phyloP scores from a whole-genome alignment of 2,329 filamentous ascomycete genomes.

The Aureobasidium sp. region DNA sequence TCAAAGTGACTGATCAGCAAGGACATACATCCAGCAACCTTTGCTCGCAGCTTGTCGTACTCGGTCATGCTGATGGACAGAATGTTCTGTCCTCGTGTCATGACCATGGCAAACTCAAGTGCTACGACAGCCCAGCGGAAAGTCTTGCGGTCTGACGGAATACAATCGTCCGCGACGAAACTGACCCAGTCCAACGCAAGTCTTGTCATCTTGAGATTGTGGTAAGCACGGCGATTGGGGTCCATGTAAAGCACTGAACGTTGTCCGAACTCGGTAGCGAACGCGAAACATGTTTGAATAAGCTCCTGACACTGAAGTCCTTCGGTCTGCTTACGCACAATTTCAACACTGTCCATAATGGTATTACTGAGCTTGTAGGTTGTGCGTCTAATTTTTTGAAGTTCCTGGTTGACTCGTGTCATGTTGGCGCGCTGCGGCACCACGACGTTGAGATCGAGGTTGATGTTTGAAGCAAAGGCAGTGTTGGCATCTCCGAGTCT shows the following conservation, averaged over 20 bases:
- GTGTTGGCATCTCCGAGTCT: constrained; percentile 72
- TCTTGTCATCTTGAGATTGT: constrained; percentile 90
- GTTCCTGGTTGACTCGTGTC: constrained; percentile 79
- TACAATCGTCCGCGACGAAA: constrained; percentile 95
- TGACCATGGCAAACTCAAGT: constrained; percentile 93
- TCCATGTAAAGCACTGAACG: constrained; percentile 94
- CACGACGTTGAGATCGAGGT: constrained; percentile 78
- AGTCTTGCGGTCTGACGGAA: constrained; percentile 87
- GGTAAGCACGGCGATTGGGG: constrained; percentile 90
- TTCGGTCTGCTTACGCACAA: constrained; percentile 76
- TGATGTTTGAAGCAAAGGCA: constrained; percentile 72
- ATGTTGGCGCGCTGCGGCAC: constrained; percentile 92
- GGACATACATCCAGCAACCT: constrained; percentile 96
- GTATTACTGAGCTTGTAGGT: constrained; percentile 95
- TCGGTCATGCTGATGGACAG: constrained; percentile 84
- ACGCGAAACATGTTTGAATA: constrained; percentile 95
- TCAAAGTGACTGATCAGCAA: constrained; percentile 97
- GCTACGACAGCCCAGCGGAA: constrained; percentile 97
- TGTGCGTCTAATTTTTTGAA: constrained; percentile 92
- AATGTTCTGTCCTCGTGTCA: constrained; percentile 90
- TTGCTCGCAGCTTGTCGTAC: constrained; percentile 72
- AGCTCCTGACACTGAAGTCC: constrained; percentile 87
- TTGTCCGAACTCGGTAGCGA: constrained; percentile 97
- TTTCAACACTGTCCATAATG: constrained; percentile 97
- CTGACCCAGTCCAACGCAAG: constrained; percentile 94